Percentiles rank a stretch among this genome's conserved stretches.
Conservation (phyloP, 768 basidiomycete genomes). For the Trametes meyenii region DNA sequence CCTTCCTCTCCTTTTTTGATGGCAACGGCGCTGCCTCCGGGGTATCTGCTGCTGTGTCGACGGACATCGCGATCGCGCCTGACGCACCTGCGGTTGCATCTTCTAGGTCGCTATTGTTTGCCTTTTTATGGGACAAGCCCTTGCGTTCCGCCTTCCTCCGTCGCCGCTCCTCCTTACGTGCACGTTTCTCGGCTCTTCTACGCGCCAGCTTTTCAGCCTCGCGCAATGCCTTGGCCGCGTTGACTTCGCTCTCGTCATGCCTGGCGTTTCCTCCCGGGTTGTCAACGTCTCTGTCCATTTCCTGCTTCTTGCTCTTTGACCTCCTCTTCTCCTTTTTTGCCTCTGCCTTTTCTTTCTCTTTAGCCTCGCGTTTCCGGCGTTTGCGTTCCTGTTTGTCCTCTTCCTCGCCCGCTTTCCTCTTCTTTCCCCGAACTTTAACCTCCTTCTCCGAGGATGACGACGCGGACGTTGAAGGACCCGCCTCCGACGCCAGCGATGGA, state of each 20-base stretch:
- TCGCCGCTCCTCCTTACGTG: slow-evolving; percentile 30
- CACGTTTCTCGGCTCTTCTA: slow-evolving; percentile 31
- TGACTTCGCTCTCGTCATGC: not conserved
- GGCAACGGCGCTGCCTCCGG: not conserved
- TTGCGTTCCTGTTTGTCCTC: slow-evolving; percentile 18
- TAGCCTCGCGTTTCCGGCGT: slow-evolving; percentile 18
- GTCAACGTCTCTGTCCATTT: slow-evolving; percentile 13
- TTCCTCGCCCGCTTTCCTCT: slow-evolving; percentile 12
- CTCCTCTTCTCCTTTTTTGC: slow-evolving; percentile 4
- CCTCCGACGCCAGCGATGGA: not conserved
- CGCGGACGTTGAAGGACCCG: not conserved
- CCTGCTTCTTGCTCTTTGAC: slow-evolving; percentile 3
- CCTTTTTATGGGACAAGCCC: not conserved
- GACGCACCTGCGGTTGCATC: not conserved
- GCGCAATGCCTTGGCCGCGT: slow-evolving; percentile 4
- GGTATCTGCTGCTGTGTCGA: not conserved
- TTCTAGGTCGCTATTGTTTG: not conserved
- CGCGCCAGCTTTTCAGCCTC: slow-evolving; percentile 26
- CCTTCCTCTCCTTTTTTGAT: not conserved
- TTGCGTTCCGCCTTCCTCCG: slow-evolving; percentile 19
- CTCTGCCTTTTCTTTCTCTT: slow-evolving; percentile 7
- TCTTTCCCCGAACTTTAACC: slow-evolving; percentile 6
- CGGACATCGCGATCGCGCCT: slow-evolving; percentile 1
- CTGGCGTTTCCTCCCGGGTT: slow-evolving; percentile 3
- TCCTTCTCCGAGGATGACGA: not conserved